Conservation (phyloP, 1,284 basidiomycete species). For the Earliella scabrosa region DNA sequence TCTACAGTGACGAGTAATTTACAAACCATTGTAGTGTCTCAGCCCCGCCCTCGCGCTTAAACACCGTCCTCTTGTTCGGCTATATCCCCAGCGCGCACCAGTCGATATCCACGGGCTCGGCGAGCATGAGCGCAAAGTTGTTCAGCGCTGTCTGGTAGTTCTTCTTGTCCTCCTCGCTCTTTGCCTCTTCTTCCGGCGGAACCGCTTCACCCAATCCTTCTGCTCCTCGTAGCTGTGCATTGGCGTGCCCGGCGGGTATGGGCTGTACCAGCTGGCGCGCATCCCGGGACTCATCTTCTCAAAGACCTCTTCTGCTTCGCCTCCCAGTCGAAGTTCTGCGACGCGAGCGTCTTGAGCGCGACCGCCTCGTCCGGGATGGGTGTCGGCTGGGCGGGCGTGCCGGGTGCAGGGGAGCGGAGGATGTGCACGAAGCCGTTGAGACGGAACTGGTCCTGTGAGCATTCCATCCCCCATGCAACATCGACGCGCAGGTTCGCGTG, state of each 20-base stretch:
- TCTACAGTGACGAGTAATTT: conserved; percentile 34
- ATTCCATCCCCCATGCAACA: conserved; percentile 62
- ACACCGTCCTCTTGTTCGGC: conserved; percentile 61
- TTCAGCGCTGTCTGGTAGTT: conserved; percentile 54
- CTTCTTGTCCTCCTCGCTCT: conserved; percentile 44
- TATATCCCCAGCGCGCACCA: conserved; percentile 56
- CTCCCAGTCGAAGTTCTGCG: conserved; percentile 64
- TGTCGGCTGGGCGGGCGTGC: conserved; percentile 5
- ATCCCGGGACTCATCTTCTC: conserved; percentile 55
- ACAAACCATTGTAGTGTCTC: conserved; percentile 48
- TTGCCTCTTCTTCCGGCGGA: conserved; percentile 45
- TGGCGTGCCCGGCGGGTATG: conserved; percentile 52
- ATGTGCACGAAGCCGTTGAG: conserved; percentile 53
- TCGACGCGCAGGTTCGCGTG: conserved; percentile 49
- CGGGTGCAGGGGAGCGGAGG: conserved; percentile 39
- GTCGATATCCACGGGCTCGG: conserved; percentile 69
- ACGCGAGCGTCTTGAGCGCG: conserved; percentile 42
- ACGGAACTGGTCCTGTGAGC: conserved; percentile 62
- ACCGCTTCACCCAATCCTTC: conserved; percentile 57
- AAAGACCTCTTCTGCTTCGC: conserved; percentile 56
- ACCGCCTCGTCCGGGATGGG: conserved; percentile 22
- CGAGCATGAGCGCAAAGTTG: conserved; percentile 67
- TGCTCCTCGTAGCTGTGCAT: conserved; percentile 57
- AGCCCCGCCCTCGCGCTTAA: conserved; percentile 43
- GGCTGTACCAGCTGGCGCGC: conserved; percentile 69